Percentiles rank a stretch among this genome's conserved stretches.
These are phyloP conservation scores for Paratinospora sagittata DNA, from an alignment of 164 flowering plant genomes.

Conservation along the genomic window DNA sequence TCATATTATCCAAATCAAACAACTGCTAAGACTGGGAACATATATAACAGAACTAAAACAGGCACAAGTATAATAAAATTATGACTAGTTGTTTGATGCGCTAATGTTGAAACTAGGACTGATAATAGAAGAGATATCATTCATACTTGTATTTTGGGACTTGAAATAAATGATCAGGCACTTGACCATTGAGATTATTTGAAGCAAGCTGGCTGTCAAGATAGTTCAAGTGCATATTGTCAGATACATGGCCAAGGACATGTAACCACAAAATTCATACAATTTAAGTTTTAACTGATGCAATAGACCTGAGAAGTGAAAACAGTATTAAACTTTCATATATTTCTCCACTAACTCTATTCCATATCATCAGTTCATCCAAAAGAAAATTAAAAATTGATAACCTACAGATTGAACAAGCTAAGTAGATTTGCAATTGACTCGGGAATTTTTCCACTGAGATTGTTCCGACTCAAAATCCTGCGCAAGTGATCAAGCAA, in stretches of 20 bases:
- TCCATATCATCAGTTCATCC: neutral
- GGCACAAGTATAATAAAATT: neutral
- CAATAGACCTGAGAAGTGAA: slow-evolving; percentile 58
- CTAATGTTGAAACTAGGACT: slow-evolving; percentile 1
- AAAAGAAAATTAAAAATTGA: slow-evolving; percentile 14
- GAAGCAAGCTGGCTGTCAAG: slow-evolving; percentile 69
- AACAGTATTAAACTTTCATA: neutral
- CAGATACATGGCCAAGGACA: neutral
- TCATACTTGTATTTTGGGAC: slow-evolving; percentile 68
- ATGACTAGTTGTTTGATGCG: neutral
- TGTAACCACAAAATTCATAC: neutral
- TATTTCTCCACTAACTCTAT: neutral
- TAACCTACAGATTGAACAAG: slow-evolving; percentile 62
- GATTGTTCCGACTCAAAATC: slow-evolving; percentile 73
- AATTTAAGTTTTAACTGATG: slow-evolving; percentile 8
- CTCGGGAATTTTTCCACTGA: slow-evolving; percentile 70
- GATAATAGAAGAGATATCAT: neutral
- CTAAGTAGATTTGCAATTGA: slow-evolving; percentile 49
- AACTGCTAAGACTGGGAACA: neutral
- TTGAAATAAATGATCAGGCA: slow-evolving; percentile 57
- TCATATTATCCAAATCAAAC: slow-evolving; percentile 14
- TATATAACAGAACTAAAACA: neutral
- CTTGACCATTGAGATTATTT: slow-evolving; percentile 59
- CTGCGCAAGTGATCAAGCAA: slow-evolving; percentile 33
- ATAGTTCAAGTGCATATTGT: slow-evolving; percentile 8